Base-by-base conservation (phyloP, 495 filamentous ascomycete species). In the Terfezia boudieri region DNA sequence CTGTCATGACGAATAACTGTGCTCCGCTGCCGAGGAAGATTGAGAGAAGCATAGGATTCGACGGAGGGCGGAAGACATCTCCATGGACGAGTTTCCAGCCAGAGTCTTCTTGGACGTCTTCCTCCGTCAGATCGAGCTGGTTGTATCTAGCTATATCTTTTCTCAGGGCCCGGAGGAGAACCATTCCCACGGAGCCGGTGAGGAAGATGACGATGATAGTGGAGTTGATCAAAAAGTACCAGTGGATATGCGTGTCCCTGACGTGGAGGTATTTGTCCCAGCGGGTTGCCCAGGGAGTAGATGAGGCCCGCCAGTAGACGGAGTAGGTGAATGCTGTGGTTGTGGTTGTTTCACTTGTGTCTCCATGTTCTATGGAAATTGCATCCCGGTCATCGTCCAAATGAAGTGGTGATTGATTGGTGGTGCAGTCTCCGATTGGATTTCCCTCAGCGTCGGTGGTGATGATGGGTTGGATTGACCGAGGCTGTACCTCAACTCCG, bases 251-350 rank as follows among this genome's bases (percentile, higher is more conserved):
- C 43, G 90, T 87, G 68, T 95, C 85, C 59, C 83, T 86, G 20
- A 96, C 88, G 61, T 94, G 86, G 26, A 96, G 74, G 64, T 95
- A 98, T 67, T 90, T 93, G 71, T 98, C 90, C 89, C 89, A 95
- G 55, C 90, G 75, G 16, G 92, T 96, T 36, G 90, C 90, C 83
- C 92, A 98, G 0, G 80, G 81, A 2, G 87, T 94, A 0, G 70
- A 53, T 2, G 84, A 92, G 46, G 74, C 73, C 32, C 70, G 71
- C 90, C 90, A 98, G 65, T 77, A 82, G 11, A 96, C 84, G 63
- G 80, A 83, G 66, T 98, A 98, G 1, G 86, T 94, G 72, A 83
- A 98, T 0, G 76, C 76, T 1, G 82, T 89, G 12, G 12, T 14
- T 46, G 41, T 14, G 17, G 17, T 20, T 14, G 41, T 46, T 14